Evolutionary conservation across 371 early-diverging fungal species (phyloP).

Genomic region (Mucor piriformis): DNA sequence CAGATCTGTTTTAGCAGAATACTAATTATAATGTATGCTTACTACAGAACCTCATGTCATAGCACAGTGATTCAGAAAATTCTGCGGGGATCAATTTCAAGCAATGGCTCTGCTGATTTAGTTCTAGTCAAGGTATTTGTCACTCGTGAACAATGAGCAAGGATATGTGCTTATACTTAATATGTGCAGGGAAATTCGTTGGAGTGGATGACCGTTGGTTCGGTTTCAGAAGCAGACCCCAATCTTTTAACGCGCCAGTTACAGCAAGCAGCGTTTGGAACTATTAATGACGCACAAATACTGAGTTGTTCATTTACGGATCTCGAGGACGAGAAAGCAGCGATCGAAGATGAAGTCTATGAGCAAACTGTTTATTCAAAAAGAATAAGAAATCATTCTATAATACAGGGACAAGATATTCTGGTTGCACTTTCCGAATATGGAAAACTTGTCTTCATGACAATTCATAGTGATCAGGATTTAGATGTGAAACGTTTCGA

Average conservation of each 20-base stretch:
- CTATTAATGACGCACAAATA: slow-evolving; percentile 30
- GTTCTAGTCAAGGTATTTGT: slow-evolving; percentile 32
- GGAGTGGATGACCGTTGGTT: slow-evolving; percentile 22
- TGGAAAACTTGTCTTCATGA: slow-evolving; percentile 42
- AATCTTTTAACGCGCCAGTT: slow-evolving; percentile 17
- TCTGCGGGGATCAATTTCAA: slow-evolving; percentile 29
- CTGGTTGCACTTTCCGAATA: slow-evolving; percentile 43
- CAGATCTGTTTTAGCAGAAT: no score
- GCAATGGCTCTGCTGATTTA: slow-evolving; percentile 14
- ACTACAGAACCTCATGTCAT: slow-evolving; percentile 31
- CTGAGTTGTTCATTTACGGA: slow-evolving; percentile 22
- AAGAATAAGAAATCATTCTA: slow-evolving; percentile 28
- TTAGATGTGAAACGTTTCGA: slow-evolving; percentile 33
- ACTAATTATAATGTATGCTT: slow-evolving; percentile 28
- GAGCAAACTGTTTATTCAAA: slow-evolving; percentile 6
- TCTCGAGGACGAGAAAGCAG: neutral
- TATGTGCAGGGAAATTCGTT: slow-evolving; percentile 27
- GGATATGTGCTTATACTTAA: neutral
- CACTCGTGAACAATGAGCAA: no score
- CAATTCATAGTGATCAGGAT: slow-evolving; percentile 12
- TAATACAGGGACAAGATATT: slow-evolving; percentile 37
- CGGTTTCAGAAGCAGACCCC: slow-evolving; percentile 1
- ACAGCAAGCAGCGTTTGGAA: slow-evolving; percentile 41
- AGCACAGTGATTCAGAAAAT: slow-evolving; percentile 34
- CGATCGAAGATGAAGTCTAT: neutral